Base-by-base conservation (phyloP, 768 basidiomycete genomes). In the Piloderma croceum region DNA sequence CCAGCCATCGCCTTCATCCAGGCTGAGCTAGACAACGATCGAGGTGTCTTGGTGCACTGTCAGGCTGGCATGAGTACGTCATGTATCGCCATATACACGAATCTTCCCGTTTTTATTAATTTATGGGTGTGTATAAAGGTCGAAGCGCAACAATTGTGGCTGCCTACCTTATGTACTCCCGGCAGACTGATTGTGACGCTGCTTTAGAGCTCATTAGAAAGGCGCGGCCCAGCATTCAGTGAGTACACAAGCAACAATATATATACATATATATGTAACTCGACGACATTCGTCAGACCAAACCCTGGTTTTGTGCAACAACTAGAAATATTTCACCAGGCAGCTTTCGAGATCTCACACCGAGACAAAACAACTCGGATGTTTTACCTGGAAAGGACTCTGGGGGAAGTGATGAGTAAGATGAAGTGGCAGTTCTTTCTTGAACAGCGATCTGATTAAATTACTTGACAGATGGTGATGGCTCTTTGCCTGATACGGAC, bases 41-140 rank as follows among this genome's bases (percentile, higher is more conserved):
- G 81, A 22, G 83, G 83, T 1, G 83, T 97, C 2, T 65, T 94
- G 15, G 86, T 96, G 0, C 92, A 96, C 60, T 94, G 92, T 56
- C 83, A 88, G 43, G 90, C 88, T 18, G 92, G 92, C 19, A 71
- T 90, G 61, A 90, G 88, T 89, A 61, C 58, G 85, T 74, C 46
- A 34, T 19, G 18, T 24, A 6, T 31, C 10, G 17, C 34, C 12
- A 29, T 47, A 34, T 22, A 23, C 37, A 39, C 11, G 25, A 48
- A 33, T 34, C 4, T 29, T 6, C 22, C 25, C 43, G 29, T 46
- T 18, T 22, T 48, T 15, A 32, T 36, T 36, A 47, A n/a, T n/a
- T n/a, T n/a, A n/a, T n/a, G n/a, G n/a, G n/a, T 36, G 11, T 29
- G 18, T 36, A n/a, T 31, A 17, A 46, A 90, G 86, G 86, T 53